Base-by-base conservation (phyloP, 2,329 filamentous ascomycete genomes). In the Curvularia verruculosa region DNA sequence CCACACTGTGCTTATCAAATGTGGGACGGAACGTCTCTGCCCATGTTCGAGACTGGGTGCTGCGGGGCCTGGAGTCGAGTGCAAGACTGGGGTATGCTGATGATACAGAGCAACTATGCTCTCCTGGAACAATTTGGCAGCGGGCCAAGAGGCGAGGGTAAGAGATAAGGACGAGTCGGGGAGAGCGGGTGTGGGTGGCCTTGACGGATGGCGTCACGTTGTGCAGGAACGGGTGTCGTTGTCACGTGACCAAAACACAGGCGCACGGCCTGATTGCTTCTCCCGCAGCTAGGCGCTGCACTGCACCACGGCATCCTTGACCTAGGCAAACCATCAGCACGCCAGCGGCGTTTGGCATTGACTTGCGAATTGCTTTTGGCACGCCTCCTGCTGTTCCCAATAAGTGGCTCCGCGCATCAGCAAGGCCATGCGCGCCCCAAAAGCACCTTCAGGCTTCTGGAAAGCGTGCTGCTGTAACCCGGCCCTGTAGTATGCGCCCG, bases 281-380 rank as follows among this genome's bases (percentile, higher is more conserved):
- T 37, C 39, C 52, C 46, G 50, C 46, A 26, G 36, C 49, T 56
- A 47, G 54, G 47, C 49, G 36, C n/a, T 51, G 53, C 51, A 52
- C 40, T 47, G 49, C 49, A 52, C 44, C 53, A 40, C 26, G 31
- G 47, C 34, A 41, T 45, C 41, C 49, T 36, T 36, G 41, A 57
- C 45, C 45, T 8, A 19, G 49, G 15, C 37, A 21, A 15, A 47
- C 34, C 28, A 24, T 40, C 45, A 47, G 21, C 45, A 47, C 44
- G 34, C 36, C 31, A 40, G 41, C 13, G 31, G 47, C 41, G 36
- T 40, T 49, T 49, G 44, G 49, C 49, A 53, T 45, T 44, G 28
- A 44, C 43, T 36, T 43, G 28, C 21, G 44, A 40, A 45, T 59
- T 65, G 24, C 46, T 63, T 62, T 65, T 63, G 53, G 55, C 55